These are phyloP conservation scores for Byssochlamys sp. DNA, from an alignment of 2,329 filamentous ascomycete genomes.

Conservation along the genomic window DNA sequence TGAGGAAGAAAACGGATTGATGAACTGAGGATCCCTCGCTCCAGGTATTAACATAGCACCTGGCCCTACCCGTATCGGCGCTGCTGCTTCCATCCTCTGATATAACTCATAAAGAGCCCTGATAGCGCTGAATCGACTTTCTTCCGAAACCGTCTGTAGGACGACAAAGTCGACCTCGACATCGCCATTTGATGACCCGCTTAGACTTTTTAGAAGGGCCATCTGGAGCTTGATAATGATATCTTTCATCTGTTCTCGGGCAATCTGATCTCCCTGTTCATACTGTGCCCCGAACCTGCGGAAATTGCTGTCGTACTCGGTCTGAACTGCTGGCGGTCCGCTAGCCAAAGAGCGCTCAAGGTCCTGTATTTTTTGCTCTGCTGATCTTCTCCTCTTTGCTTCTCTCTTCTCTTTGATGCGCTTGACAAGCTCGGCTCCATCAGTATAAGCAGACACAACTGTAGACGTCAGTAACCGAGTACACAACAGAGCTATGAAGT, in stretches of 20 bases:
- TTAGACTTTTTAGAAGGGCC: conserved; percentile 24
- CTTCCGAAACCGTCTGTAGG: conserved; percentile 27
- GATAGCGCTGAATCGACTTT: conserved; percentile 25
- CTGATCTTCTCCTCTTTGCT: conserved; percentile 12
- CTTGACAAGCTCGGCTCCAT: conserved; percentile 20
- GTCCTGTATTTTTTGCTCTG: conserved; percentile 13
- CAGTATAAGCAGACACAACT: conserved; percentile 25
- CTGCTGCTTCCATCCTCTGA: conserved; percentile 19
- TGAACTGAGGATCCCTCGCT: neutral
- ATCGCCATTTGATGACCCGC: conserved; percentile 21
- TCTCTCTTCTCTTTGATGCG: conserved; percentile 17
- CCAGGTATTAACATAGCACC: conserved; percentile 2
- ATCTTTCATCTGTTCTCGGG: conserved; percentile 30
- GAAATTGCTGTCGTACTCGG: conserved; percentile 26
- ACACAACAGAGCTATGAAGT: neutral
- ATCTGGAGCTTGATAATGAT: conserved; percentile 30
- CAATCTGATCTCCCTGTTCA: conserved; percentile 26
- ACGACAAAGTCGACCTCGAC: conserved; percentile 20
- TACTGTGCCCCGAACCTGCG: conserved; percentile 26
- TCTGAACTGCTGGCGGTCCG: conserved; percentile 26
- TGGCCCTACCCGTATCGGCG: conserved; percentile 4
- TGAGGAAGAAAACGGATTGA: neutral
- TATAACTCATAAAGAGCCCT: conserved; percentile 27
- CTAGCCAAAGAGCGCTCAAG: conserved; percentile 28
- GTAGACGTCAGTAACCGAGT: neutral